Evolutionary conservation across 257 asterid genomes (phyloP).

Genomic region (Solanum raphanifolium): DNA sequence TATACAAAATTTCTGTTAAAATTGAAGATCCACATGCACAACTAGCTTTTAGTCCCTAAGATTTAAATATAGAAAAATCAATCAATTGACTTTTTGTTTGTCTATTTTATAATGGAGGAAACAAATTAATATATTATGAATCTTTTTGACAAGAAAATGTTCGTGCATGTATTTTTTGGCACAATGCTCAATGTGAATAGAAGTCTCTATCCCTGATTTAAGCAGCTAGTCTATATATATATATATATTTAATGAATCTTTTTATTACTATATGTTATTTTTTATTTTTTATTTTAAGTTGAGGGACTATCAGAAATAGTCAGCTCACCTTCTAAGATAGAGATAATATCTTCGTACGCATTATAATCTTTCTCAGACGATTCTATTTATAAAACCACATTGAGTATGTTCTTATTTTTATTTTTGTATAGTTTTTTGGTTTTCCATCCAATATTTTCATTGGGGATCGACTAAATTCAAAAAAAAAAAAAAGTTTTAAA

Average conservation of each 20-base stretch:
- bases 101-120: neutral
- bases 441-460: neutral
- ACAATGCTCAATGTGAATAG: constrained; percentile 51
- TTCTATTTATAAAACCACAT: neutral
- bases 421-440: neutral
- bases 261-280: neutral
- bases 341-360: neutral
- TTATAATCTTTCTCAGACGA: neutral
- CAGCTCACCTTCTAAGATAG: neutral
- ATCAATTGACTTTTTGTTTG: neutral
- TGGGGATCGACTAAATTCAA: neutral
- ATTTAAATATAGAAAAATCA: neutral
- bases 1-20: neutral
- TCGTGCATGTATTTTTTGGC: constrained; percentile 9
- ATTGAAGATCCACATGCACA: neutral
- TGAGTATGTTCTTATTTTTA: neutral
- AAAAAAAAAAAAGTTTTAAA: no score
- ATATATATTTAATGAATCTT: neutral
- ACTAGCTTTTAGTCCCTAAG: neutral
- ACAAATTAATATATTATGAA: neutral
- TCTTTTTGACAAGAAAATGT: constrained; percentile 8
- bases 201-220: constrained; percentile 43
- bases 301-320: neutral
- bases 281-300: accelerated
- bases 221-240: neutral